Evolutionary conservation across 2,329 filamentous ascomycete genomes (phyloP).

Genomic region (Hypoxylon sp.): DNA sequence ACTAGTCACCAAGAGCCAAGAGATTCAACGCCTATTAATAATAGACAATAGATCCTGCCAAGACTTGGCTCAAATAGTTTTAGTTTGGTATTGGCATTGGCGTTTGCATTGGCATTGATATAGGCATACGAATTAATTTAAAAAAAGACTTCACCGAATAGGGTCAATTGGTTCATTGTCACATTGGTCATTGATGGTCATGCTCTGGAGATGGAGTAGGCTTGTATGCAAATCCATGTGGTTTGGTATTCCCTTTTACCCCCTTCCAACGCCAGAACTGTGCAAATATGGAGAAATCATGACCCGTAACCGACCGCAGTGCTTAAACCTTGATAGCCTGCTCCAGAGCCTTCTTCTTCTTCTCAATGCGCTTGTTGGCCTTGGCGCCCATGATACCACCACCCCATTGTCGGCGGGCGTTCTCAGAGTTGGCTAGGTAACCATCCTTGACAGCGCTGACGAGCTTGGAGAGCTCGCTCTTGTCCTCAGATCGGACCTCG

Average conservation of each 20-base stretch:
- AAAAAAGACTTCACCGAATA: constrained; percentile 3
- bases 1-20: constrained; percentile 11
- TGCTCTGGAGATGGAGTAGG: constrained; percentile 43
- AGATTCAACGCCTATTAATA: constrained; percentile 13
- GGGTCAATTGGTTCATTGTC: constrained; percentile 34
- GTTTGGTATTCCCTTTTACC: constrained; percentile 51
- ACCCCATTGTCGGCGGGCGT: constrained; percentile 92
- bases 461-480: constrained; percentile 97
- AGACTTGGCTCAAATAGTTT: constrained; percentile 23
- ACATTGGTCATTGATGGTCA: constrained; percentile 43
- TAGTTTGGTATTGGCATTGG: too few relatives aligned
- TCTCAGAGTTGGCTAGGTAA: constrained; percentile 95
- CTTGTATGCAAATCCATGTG: constrained; percentile 48
- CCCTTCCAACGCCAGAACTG: constrained; percentile 49
- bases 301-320: constrained; percentile 42
- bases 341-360: constrained; percentile 95
- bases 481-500: constrained; percentile 98
- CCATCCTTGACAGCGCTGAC: constrained; percentile 97
- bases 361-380: constrained; percentile 78
- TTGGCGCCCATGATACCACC: constrained; percentile 99
- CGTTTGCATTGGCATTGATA: constrained; percentile 8
- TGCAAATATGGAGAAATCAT: constrained; percentile 48
- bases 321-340: constrained; percentile 94
- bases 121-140: constrained; percentile 6
- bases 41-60: constrained; percentile 17